Percentiles rank a stretch among this genome's conserved stretches.
Conservation (phyloP, 2,329 filamentous ascomycete genomes). For the Hymenoscyphus linearis region DNA sequence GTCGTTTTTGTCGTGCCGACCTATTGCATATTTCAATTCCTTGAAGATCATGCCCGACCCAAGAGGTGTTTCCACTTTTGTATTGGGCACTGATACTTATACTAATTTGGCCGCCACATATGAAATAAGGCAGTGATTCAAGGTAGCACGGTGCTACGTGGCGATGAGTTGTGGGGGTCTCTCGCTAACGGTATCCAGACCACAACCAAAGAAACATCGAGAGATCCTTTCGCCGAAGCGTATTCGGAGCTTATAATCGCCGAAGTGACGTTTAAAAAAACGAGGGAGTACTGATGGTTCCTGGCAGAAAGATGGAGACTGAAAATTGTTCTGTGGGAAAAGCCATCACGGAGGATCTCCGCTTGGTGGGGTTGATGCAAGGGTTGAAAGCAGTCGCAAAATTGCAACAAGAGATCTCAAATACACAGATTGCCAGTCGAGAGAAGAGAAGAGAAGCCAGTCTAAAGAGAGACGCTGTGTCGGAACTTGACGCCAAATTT, state of each 20-base stretch:
- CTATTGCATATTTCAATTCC: not conserved
- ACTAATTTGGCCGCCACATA: not conserved
- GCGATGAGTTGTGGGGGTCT: not conserved
- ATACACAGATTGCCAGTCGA: conserved; percentile 18
- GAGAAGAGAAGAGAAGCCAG: conserved; percentile 22
- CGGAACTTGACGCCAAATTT: conserved; percentile 20
- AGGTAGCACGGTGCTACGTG: conserved; percentile 1
- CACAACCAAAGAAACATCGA: not conserved
- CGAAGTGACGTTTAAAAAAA: not conserved
- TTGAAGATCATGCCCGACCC: not conserved
- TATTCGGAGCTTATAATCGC: not conserved
- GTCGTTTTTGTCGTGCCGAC: not conserved
- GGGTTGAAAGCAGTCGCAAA: conserved; percentile 10
- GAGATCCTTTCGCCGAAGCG: not conserved
- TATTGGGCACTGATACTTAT: not conserved
- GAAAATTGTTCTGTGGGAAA: conserved; percentile 1
- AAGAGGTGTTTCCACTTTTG: not conserved
- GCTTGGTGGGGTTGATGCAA: conserved; percentile 16
- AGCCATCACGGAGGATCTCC: conserved; percentile 4
- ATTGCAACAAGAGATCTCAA: conserved; percentile 15
- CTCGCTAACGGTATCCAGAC: not conserved
- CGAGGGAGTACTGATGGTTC: not conserved
- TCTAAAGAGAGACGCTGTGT: conserved; percentile 18
- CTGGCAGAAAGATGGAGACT: not conserved
- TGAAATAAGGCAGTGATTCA: not conserved